A percentile compares a stretch with the other conserved stretches of the same genome.
phyloP scores from a whole-genome alignment of 495 filamentous ascomycete species.

The Tuber aestivum region DNA sequence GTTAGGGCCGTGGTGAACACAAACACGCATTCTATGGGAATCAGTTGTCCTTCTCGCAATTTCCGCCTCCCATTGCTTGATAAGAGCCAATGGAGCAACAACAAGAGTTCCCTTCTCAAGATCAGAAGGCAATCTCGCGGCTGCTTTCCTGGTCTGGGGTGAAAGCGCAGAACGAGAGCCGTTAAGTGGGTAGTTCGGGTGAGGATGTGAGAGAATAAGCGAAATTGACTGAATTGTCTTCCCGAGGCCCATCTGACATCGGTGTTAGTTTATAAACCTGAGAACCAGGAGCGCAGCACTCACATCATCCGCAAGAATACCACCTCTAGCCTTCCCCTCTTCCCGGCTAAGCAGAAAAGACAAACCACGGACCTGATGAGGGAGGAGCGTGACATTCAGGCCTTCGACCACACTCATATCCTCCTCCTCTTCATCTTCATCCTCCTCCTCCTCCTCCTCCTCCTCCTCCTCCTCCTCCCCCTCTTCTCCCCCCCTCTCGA shows the following conservation, averaged over 20 bases:
- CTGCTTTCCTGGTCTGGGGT: slow-evolving; percentile 45
- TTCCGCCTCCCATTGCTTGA: slow-evolving; percentile 95
- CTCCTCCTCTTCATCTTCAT: slow-evolving; percentile 56
- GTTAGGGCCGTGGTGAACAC: slow-evolving; percentile 80
- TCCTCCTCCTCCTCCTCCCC: slow-evolving; percentile 13
- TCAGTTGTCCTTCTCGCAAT: slow-evolving; percentile 69
- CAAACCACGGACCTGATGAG: slow-evolving; percentile 87
- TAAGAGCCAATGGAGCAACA: slow-evolving; percentile 88
- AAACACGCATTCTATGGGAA: slow-evolving; percentile 65
- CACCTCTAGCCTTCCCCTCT: slow-evolving; percentile 69
- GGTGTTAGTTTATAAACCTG: slow-evolving; percentile 16
- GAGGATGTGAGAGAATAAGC: slow-evolving; percentile 74
- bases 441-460: slow-evolving; percentile 47
- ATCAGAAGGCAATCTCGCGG: slow-evolving; percentile 55
- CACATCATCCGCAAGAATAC: slow-evolving; percentile 76
- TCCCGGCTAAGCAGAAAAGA: slow-evolving; percentile 91
- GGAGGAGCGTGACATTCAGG: slow-evolving; percentile 75
- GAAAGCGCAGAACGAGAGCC: slow-evolving; percentile 41
- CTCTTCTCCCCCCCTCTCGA: slow-evolving; percentile 8
- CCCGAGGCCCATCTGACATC: slow-evolving; percentile 62
- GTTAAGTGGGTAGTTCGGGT: slow-evolving; percentile 52
- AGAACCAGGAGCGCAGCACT: slow-evolving; percentile 11
- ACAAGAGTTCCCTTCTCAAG: slow-evolving; percentile 78
- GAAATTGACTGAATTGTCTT: slow-evolving; percentile 80
- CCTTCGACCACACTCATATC: slow-evolving; percentile 73